phyloP scores from a whole-genome alignment of 2,329 filamentous ascomycete genomes.

The Cryoendolithus antarcticus region DNA sequence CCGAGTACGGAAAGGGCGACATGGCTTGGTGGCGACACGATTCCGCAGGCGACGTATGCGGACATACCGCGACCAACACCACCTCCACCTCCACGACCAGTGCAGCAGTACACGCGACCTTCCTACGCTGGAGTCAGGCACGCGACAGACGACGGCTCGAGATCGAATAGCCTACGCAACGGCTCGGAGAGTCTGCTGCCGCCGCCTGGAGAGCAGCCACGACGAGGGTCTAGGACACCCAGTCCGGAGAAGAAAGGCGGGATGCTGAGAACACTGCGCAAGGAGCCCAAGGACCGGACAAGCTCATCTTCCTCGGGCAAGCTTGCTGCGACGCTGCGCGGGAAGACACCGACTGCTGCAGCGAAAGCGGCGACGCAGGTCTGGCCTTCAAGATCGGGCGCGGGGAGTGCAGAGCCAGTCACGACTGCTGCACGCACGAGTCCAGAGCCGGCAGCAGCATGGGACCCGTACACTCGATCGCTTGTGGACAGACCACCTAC shows the following conservation, averaged over 20 bases:
- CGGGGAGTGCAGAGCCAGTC: slow-evolving; percentile 8
- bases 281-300: slow-evolving; percentile 16
- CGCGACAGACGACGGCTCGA: slow-evolving; percentile 23
- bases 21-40: slow-evolving; percentile 69
- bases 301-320: slow-evolving; percentile 28
- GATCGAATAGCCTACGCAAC: slow-evolving; percentile 17
- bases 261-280: slow-evolving; percentile 35
- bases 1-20: slow-evolving; percentile 26
- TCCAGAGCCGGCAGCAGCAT: slow-evolving; percentile 5
- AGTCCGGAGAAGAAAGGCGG: slow-evolving; percentile 50
- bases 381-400: slow-evolving; percentile 31
- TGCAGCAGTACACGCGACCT: slow-evolving; percentile 30
- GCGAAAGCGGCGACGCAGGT: slow-evolving; percentile 52
- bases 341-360: slow-evolving; percentile 39
- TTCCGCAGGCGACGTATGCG: slow-evolving; percentile 67
- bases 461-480: slow-evolving; percentile 24
- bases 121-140: slow-evolving; percentile 34
- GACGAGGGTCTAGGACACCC: slow-evolving; percentile 42
- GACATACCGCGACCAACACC: slow-evolving; percentile 62
- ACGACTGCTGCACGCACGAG: neutral
- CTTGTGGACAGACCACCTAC: slow-evolving; percentile 15
- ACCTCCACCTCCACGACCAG: slow-evolving; percentile 36
- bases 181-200: slow-evolving; percentile 9
- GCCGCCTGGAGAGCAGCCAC: slow-evolving; percentile 15
- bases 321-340: slow-evolving; percentile 32